A percentile compares a stretch with the other conserved stretches of the same genome.
phyloP scores from a whole-genome alignment of 2,329 filamentous ascomycete genomes.

The Chrysosporium keratinophilum region DNA sequence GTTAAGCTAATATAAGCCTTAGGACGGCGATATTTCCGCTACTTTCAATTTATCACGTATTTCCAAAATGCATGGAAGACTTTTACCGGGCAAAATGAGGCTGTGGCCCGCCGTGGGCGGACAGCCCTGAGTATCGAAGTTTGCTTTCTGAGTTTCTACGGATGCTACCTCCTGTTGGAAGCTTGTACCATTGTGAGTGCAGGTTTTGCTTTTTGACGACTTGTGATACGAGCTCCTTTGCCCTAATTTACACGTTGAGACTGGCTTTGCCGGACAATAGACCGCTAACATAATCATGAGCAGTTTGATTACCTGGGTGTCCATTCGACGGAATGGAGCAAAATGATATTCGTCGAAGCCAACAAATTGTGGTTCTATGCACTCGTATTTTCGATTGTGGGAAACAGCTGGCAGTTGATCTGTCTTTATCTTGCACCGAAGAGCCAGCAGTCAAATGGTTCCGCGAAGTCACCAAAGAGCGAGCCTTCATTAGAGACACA shows the following conservation, averaged over 20 bases:
- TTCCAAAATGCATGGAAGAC: slow-evolving; percentile 44
- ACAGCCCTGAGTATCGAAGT: slow-evolving; percentile 44
- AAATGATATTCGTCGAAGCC: slow-evolving; percentile 47
- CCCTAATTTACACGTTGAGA: too few species aligned
- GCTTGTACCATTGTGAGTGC: slow-evolving; percentile 50
- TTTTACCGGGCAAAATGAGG: slow-evolving; percentile 24
- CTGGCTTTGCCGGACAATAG: too few species aligned
- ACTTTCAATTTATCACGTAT: slow-evolving; percentile 57
- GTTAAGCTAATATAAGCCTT: neutral
- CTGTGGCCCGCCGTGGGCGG: slow-evolving; percentile 14
- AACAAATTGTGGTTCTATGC: slow-evolving; percentile 62
- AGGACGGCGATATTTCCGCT: slow-evolving; percentile 54
- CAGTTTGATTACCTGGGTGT: slow-evolving; percentile 45
- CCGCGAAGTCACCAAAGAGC: neutral
- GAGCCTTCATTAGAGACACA: neutral
- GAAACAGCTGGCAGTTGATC: slow-evolving; percentile 21
- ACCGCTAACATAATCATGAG: slow-evolving; percentile 17
- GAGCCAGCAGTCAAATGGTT: neutral
- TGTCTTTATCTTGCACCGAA: slow-evolving; percentile 3
- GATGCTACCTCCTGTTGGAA: slow-evolving; percentile 59
- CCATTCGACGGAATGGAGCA: slow-evolving; percentile 35
- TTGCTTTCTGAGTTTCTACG: slow-evolving; percentile 49
- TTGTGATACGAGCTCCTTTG: slow-evolving; percentile 5
- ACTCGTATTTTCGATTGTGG: slow-evolving; percentile 43
- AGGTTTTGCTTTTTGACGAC: neutral